These are phyloP conservation scores for Chiua virens DNA, from an alignment of 768 basidiomycete species.

Conservation along the genomic window DNA sequence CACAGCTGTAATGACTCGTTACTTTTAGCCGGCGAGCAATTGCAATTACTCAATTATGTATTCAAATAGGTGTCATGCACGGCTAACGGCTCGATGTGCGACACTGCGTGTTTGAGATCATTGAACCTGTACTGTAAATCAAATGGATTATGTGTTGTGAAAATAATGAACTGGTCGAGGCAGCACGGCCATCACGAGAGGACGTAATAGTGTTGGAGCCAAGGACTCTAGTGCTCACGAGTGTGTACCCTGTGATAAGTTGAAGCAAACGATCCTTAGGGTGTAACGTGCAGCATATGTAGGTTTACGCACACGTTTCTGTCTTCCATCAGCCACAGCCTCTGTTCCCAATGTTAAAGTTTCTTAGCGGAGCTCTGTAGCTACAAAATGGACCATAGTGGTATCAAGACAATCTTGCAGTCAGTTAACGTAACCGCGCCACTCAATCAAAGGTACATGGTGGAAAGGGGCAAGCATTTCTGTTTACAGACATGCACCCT, in stretches of 20 bases:
- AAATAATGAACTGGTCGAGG: conserved; percentile 27
- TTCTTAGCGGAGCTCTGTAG: conserved; percentile 31
- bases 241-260: conserved; percentile 26
- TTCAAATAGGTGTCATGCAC: no score
- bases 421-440: conserved; percentile 6
- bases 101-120: conserved; percentile 30
- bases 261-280: conserved; percentile 13
- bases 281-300: conserved; percentile 26
- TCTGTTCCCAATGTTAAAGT: conserved; percentile 27
- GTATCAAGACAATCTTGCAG: no score
- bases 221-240: conserved; percentile 15
- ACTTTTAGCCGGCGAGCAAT: conserved; percentile 28
- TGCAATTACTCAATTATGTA: conserved; percentile 34
- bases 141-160: conserved; percentile 29
- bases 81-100: conserved; percentile 23
- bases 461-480: background rate
- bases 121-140: conserved; percentile 25
- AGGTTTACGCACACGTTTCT: conserved; percentile 24
- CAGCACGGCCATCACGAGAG: conserved; percentile 21
- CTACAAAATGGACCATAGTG: conserved; percentile 32
- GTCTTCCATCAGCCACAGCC: conserved; percentile 26
- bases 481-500: conserved; percentile 57
- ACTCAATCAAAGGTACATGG: no score
- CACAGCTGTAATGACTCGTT: conserved; percentile 27
- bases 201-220: conserved; percentile 32